phyloP scores from a whole-genome alignment of 2,329 filamentous ascomycete genomes.

The Penicillium rolfsii region DNA sequence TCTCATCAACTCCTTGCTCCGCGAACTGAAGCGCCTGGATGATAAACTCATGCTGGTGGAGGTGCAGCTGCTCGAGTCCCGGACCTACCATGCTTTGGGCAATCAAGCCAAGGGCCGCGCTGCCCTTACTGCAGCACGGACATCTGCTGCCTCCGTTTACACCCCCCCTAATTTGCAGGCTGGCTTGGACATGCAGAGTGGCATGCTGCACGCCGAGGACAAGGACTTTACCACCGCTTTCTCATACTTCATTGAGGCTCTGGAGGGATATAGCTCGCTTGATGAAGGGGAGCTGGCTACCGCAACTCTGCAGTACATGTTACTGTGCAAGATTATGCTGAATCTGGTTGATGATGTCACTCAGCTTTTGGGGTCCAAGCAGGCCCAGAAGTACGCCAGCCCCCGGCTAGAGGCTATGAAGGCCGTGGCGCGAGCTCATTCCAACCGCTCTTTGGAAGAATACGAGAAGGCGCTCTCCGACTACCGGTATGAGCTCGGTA shows the following conservation, averaged over 20 bases:
- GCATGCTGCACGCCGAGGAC: slow-evolving; percentile 98
- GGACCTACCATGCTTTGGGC: slow-evolving; percentile 94
- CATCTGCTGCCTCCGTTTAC: slow-evolving; percentile 94
- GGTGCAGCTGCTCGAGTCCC: slow-evolving; percentile 94
- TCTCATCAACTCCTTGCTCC: slow-evolving; percentile 93
- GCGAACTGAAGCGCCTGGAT: slow-evolving; percentile 95
- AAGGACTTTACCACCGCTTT: slow-evolving; percentile 98
- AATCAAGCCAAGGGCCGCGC: slow-evolving; percentile 96
- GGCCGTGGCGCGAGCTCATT: slow-evolving; percentile 92
- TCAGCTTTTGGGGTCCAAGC: slow-evolving; percentile 91
- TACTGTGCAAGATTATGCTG: slow-evolving; percentile 99
- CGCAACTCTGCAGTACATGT: slow-evolving; percentile 98
- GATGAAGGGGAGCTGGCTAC: slow-evolving; percentile 89
- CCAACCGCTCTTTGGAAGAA: slow-evolving; percentile 93
- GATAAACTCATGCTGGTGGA: slow-evolving; percentile 98
- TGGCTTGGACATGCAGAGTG: slow-evolving; percentile 97
- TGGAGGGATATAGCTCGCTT: slow-evolving; percentile 94
- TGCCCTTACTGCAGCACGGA: slow-evolving; percentile 89
- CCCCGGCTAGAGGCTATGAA: slow-evolving; percentile 99
- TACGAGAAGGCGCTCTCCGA: slow-evolving; percentile 90
- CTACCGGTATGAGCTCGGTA: slow-evolving; percentile 91
- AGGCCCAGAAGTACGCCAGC: slow-evolving; percentile 93
- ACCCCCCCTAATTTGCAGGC: slow-evolving; percentile 94
- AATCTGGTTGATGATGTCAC: slow-evolving; percentile 97
- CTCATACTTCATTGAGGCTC: slow-evolving; percentile 98